These are phyloP conservation scores for Backusella psychrophila DNA, from an alignment of 192 early-diverging fungal species.

Conservation along the genomic window DNA sequence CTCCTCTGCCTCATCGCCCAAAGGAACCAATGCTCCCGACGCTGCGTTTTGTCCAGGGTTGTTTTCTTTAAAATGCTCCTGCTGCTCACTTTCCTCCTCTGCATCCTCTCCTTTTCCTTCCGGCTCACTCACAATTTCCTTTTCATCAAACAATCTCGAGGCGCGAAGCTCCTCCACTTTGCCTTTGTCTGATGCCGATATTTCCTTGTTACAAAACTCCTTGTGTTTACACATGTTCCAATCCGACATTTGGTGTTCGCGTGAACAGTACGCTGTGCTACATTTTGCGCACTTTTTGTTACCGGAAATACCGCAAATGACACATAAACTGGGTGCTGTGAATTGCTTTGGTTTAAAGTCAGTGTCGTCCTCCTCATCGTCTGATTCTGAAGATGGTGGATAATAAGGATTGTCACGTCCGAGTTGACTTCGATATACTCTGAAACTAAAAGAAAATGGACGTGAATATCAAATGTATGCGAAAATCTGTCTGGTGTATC, in stretches of 20 bases:
- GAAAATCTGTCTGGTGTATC: background rate
- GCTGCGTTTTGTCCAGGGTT: background rate
- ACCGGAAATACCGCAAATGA: constrained; percentile 71
- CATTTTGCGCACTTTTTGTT: constrained; percentile 81
- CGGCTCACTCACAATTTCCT: constrained; percentile 67
- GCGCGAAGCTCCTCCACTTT: constrained; percentile 32
- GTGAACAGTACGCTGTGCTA: constrained; percentile 77
- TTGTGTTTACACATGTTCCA: constrained; percentile 80
- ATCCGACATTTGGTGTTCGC: constrained; percentile 79
- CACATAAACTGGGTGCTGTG: constrained; percentile 43
- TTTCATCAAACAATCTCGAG: constrained; percentile 52
- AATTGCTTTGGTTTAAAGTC: constrained; percentile 26
- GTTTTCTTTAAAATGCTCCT: constrained; percentile 20
- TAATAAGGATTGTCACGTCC: constrained; percentile 73
- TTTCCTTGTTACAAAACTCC: constrained; percentile 43
- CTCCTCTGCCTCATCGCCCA: constrained; percentile 55
- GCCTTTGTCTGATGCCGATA: constrained; percentile 16
- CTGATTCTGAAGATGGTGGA: constrained; percentile 34
- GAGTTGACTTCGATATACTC: constrained; percentile 78
- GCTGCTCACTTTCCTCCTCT: constrained; percentile 45
- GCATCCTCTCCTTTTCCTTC: constrained; percentile 50
- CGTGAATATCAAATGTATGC: too few species aligned
- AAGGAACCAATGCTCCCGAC: constrained; percentile 27
- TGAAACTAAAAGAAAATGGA: constrained; percentile 59
- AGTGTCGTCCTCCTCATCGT: constrained; percentile 35